Percentiles rank a stretch among this genome's conserved stretches.
These are phyloP conservation scores for Ballota nigra DNA, from an alignment of 257 asterid genomes.

Conservation along the genomic window DNA sequence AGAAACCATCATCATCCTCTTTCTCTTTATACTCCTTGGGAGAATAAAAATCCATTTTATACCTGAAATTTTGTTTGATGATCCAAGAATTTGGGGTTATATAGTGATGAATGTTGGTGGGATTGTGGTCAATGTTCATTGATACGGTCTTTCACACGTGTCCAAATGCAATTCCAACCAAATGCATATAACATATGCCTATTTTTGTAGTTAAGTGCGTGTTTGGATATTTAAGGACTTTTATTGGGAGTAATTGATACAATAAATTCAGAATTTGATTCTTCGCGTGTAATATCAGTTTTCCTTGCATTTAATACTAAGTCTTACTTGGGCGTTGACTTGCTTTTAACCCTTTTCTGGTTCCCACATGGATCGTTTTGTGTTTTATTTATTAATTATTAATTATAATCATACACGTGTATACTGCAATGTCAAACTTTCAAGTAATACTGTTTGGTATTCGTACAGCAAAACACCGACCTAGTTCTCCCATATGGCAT, in stretches of 20 bases:
- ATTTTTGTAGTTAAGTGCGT: conserved; percentile 36
- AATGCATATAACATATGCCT: conserved; percentile 28
- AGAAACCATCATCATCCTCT: conserved; percentile 53
- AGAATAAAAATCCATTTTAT: conserved; percentile 34
- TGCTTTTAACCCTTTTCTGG: background rate
- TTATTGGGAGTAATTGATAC: conserved; percentile 16
- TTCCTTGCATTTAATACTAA: conserved; percentile 28
- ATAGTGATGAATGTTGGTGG: conserved; percentile 17
- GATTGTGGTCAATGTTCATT: conserved; percentile 40
- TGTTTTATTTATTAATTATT: background rate
- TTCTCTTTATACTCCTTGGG: no score
- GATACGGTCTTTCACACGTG: conserved; percentile 19
- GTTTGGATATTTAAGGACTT: conserved; percentile 16
- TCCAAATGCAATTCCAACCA: conserved; percentile 41
- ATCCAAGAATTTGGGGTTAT: background rate
- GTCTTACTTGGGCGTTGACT: conserved; percentile 18
- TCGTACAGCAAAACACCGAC: no score
- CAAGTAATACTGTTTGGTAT: no score
- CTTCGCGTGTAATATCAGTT: conserved; percentile 18
- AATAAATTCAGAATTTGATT: conserved; percentile 19
- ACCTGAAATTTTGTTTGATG: conserved; percentile 1
- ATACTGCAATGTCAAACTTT: background rate
- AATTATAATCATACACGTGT: background rate
- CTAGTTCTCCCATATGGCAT: background rate
- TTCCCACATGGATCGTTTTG: background rate